Base-by-base conservation (phyloP, 495 filamentous ascomycete genomes). In the Penicillium malachiteum region DNA sequence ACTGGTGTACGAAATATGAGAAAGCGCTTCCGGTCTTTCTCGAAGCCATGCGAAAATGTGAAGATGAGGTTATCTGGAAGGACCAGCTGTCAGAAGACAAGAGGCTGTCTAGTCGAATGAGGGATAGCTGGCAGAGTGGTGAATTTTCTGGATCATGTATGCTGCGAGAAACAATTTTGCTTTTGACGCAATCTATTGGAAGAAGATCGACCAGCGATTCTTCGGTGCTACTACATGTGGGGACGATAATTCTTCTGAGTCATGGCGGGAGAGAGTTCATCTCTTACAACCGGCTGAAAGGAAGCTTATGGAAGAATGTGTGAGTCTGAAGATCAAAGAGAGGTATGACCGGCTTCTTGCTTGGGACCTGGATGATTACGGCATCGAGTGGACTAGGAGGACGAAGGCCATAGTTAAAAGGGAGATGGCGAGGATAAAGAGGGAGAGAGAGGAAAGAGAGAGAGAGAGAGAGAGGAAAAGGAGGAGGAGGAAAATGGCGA, bases 351-450 rank as follows among this genome's bases (percentile, higher is more conserved):
- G 59, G 45, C 13, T 30, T 52, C 40, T 66, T 13, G 30, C 32
- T 26, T 66, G 66, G 60, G 63, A 66, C 37, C 66, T 63, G 9
- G 63, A 65, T 53, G 46, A 66, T 1, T 26, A 26, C 21, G 21
- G 21, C 21, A 26, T 26, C 21, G 21, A 26, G 4, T 26, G 21
- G 21, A 26, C 21, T 26, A 4, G 4, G 21, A 26, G 21, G 21
- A 26, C 21, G 21, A 26, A 4, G 21, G 21, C 21, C 21, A 26
- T 26, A 26, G 21, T 26, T 26, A 1, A 26, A 26, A 26, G 21
- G 21, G 21, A 26, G 21, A 26, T 1, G 4, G 21, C 21, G 21
- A 26, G 21, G 21, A 26, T 26, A 26, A 26, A 26, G 2, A 26
- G 4, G 4, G 21, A 26, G 21, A 26, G 21, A 4, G 21, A 26